Percentiles rank a stretch among this genome's conserved stretches.
Evolutionary conservation across 2,329 filamentous ascomycete genomes (phyloP).

Genomic region (Amylocarpus encephaloides): DNA sequence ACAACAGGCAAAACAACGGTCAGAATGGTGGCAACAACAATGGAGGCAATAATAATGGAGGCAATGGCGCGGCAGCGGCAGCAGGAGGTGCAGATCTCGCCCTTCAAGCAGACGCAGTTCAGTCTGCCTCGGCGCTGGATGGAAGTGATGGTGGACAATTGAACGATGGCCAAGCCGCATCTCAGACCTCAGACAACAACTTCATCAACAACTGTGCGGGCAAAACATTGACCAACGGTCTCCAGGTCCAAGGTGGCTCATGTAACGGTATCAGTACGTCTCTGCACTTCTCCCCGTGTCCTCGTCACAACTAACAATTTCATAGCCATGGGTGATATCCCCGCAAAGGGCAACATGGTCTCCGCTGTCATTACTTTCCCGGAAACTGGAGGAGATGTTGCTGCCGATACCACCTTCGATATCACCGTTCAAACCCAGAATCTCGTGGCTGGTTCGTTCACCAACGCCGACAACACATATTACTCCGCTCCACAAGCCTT

Average conservation of each 20-base stretch:
- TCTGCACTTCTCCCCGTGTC: background rate
- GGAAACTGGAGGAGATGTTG: slow-evolving; percentile 18
- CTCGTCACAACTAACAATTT: background rate
- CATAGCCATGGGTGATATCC: slow-evolving; percentile 31
- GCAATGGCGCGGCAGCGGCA: background rate
- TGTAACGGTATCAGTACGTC: slow-evolving; percentile 43
- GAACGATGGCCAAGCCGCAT: slow-evolving; percentile 17
- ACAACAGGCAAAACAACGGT: background rate
- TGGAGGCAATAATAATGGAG: background rate
- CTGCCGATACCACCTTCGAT: slow-evolving; percentile 28
- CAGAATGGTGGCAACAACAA: background rate
- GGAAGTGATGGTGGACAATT: slow-evolving; percentile 19
- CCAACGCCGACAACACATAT: slow-evolving; percentile 34
- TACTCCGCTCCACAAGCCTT: slow-evolving; percentile 35
- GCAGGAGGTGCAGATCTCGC: slow-evolving; percentile 7
- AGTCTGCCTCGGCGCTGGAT: slow-evolving; percentile 25
- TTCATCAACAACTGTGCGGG: slow-evolving; percentile 28
- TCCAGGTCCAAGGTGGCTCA: slow-evolving; percentile 49
- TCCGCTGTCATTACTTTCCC: slow-evolving; percentile 29
- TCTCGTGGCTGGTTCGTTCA: slow-evolving; percentile 35
- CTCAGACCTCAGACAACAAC: slow-evolving; percentile 24
- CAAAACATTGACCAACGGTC: slow-evolving; percentile 49
- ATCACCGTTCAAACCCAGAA: slow-evolving; percentile 33
- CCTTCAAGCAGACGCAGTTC: slow-evolving; percentile 20
- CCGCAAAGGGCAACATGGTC: slow-evolving; percentile 30